Base-by-base conservation (phyloP, 148 eudicot species). In the Rhododendron kiyosumense region DNA sequence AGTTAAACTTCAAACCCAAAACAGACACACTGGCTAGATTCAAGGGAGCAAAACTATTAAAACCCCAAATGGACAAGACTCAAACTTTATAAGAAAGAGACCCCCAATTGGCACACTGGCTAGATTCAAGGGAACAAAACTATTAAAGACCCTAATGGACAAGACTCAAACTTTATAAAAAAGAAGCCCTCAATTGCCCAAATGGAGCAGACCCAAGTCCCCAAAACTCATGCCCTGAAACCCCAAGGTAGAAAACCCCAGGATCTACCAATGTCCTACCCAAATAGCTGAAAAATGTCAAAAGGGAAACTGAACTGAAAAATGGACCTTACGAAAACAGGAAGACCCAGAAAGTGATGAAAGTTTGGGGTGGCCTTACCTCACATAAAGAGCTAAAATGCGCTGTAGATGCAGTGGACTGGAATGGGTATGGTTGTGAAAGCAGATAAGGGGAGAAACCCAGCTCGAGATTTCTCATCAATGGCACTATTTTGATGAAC, bases 291-390 rank as follows among this genome's bases (percentile, higher is more conserved):
- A 57, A 81, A 57, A 18, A 20, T 7, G 71, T 18, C 38, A 8
- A 81, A 81, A 81, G 20, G 30, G 48, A 34, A 54, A 57, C 30
- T 57, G 5, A 20, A 22, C 45, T 20, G 71, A 81, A 30, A 81
- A 36, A 81, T 46, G 28, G 84, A 69, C 85, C 85, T 3, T 17
- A 28, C 15, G 15, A 63, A 67, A 28, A 12, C 32, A 4, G 75
- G 32, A 11, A 26, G 34, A 30, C 30, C 71, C 71, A 6, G 15
- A 69, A 38, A 24, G 87, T 82, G 34, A 84, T 7, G n/a, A 81
- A 87, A 86, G 81, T 83, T 84, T 69, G 57, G 28, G 85, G 38
- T 78, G 69, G 34, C 83, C 75, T 86, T 89, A 91, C 95, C 94
- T 88, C 89, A 12, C 28, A 57, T 5, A 57, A 45, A 54, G 34